A percentile compares a stretch with the other conserved stretches of the same genome.
These are phyloP conservation scores for Sugiyamaella pinicola DNA, from an alignment of 1,139 yeast genomes.

Conservation along the genomic window DNA sequence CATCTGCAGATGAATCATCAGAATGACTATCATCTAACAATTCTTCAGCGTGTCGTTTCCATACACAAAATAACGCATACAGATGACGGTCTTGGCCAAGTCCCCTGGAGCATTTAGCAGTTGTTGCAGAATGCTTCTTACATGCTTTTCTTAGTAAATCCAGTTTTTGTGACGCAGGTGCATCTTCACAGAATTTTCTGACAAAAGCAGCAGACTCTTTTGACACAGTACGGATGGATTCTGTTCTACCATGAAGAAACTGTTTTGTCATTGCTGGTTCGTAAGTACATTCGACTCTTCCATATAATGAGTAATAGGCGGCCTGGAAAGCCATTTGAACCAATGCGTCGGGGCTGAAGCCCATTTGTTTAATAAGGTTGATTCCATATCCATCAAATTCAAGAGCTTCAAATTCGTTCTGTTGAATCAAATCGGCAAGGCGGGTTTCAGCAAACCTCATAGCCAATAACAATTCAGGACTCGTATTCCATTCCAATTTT, in stretches of 20 bases:
- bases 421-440: constrained; percentile 81
- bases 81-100: constrained; percentile 89
- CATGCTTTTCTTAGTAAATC: constrained; percentile 69
- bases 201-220: constrained; percentile 80
- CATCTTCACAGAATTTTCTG: constrained; percentile 78
- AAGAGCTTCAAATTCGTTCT: constrained; percentile 81
- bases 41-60: constrained; percentile 72
- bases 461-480: constrained; percentile 74
- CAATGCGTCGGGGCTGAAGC: constrained; percentile 91
- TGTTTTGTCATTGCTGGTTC: constrained; percentile 96
- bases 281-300: constrained; percentile 89
- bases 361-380: constrained; percentile 77
- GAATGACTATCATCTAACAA: constrained; percentile 29
- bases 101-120: constrained; percentile 71
- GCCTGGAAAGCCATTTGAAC: constrained; percentile 95
- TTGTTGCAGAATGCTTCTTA: constrained; percentile 63
- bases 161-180: constrained; percentile 63
- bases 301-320: constrained; percentile 87
- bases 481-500: constrained; percentile 85
- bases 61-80: constrained; percentile 82
- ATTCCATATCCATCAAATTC: constrained; percentile 80
- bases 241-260: constrained; percentile 88
- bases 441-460: constrained; percentile 90
- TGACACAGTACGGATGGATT: constrained; percentile 84
- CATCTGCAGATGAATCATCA: constrained; percentile 25